Conservation (phyloP, 495 filamentous ascomycete species). For the Aspergillus bertholletiae region DNA sequence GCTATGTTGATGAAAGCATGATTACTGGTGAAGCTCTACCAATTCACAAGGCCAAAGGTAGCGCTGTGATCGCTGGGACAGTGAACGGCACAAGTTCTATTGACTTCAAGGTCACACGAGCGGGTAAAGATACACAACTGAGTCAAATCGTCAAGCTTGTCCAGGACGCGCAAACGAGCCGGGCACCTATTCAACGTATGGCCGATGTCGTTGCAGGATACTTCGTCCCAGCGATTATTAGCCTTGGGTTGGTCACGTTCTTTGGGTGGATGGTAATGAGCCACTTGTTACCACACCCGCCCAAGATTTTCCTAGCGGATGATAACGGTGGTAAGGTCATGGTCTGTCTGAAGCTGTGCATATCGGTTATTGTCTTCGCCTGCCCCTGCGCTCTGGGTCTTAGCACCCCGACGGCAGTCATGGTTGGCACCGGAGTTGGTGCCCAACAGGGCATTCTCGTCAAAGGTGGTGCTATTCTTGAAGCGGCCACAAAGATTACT, state of each 20-base stretch:
- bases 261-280: constrained; percentile 92
- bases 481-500: constrained; percentile 86
- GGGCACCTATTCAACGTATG: constrained; percentile 92
- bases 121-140: constrained; percentile 91
- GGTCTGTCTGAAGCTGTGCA: constrained; percentile 97
- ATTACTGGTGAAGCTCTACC: constrained; percentile 96
- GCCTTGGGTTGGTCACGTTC: constrained; percentile 83
- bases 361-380: constrained; percentile 97
- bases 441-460: constrained; percentile 97
- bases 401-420: constrained; percentile 92
- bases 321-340: constrained; percentile 84
- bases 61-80: constrained; percentile 84
- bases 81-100: constrained; percentile 90
- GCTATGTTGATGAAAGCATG: constrained; percentile 97
- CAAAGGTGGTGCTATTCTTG: constrained; percentile 91
- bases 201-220: constrained; percentile 90
- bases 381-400: constrained; percentile 95
- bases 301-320: constrained; percentile 81
- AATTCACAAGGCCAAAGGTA: constrained; percentile 80
- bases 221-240: constrained; percentile 87
- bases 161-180: constrained; percentile 90
- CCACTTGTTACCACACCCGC: constrained; percentile 76
- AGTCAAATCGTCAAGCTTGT: constrained; percentile 98
- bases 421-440: constrained; percentile 96
- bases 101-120: constrained; percentile 90